Base-by-base conservation (phyloP, 495 filamentous ascomycete species). In the Trypethelium eluteriae region DNA sequence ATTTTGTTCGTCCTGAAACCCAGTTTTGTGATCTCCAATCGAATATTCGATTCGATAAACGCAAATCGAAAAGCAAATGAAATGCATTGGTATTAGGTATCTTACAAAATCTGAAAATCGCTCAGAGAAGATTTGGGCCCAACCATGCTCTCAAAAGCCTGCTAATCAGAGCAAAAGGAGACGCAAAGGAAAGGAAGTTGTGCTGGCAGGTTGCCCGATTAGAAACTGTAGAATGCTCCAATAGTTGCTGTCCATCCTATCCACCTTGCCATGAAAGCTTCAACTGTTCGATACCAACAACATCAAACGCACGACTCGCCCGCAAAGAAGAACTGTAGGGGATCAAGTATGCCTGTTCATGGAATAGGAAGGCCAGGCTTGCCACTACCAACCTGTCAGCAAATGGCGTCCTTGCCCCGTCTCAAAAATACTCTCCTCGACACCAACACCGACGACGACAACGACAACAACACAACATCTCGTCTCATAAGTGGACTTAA, bases 311-410 rank as follows among this genome's bases (percentile, higher is more conserved):
- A 36, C 32, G 7, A 59, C 32, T 7, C 5, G 14, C 53, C 32
- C 5, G 5, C n/a, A 59, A 59, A 9, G 36, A 59, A 32, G 36
- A 59, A 59, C 53, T 59, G 32, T 35, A 59, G 18, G 18, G 53
- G 53, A 2, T 5, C 7, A 6, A 2, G 18, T 4, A 7, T 32
- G 11, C 53, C 36, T 11, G 7, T 59, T 53, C 32, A 59, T 14
- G 53, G 53, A 59, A 59, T 59, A 14, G 53, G 53, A 59, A 59
- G 53, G 3, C 53, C 53, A n/a, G 53, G 53, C 53, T 59, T 59
- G 53, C 53, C 53, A 59, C 53, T 59, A 36, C n/a, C 53, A 36
- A 59, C 53, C 53, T 18, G 53, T 59, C 53, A 59, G 53, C 53
- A 59, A n/a, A 35, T 18, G 11, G 5, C 5, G 11, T 36, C 36